Percentiles rank a stretch among this genome's conserved stretches.
Conservation (phyloP, 331 rosid genomes). For the Malus hybrid region DNA sequence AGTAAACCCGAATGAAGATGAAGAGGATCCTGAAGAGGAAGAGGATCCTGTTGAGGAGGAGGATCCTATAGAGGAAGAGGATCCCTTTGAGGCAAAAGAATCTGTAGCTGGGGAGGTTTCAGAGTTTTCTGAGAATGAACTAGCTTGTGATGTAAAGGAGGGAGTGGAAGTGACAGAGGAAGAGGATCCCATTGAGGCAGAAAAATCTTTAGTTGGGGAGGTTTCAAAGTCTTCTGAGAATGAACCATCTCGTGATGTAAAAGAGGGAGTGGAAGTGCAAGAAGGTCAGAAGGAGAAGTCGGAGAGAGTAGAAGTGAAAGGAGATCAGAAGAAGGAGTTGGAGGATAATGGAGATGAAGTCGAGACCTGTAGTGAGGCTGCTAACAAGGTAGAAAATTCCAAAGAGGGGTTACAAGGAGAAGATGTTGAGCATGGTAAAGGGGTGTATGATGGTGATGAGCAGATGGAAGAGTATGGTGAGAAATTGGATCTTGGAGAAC, state of each 20-base stretch:
- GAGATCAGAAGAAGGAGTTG: conserved; percentile 16
- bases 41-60: conserved; percentile 6
- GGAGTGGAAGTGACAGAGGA: neutral
- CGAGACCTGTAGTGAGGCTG: conserved; percentile 7
- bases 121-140: neutral
- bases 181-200: conserved; percentile 10
- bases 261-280: conserved; percentile 22
- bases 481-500: conserved; percentile 43
- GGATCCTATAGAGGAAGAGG: neutral
- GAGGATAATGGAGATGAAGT: conserved; percentile 18
- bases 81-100: neutral
- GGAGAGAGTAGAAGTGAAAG: neutral
- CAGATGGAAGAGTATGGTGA: conserved; percentile 23
- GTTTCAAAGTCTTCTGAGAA: conserved; percentile 20
- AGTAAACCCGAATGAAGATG: neutral
- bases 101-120: neutral
- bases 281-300: neutral
- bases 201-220: conserved; percentile 13
- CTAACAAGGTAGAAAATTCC: conserved; percentile 14
- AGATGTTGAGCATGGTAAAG: conserved; percentile 20
- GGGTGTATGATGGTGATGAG: conserved; percentile 18
- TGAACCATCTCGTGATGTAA: conserved; percentile 14
- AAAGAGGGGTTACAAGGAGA: conserved; percentile 22
- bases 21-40: neutral
- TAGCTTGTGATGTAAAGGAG: neutral